Base-by-base conservation (phyloP, 768 basidiomycete genomes). In the Russula brevipes region DNA sequence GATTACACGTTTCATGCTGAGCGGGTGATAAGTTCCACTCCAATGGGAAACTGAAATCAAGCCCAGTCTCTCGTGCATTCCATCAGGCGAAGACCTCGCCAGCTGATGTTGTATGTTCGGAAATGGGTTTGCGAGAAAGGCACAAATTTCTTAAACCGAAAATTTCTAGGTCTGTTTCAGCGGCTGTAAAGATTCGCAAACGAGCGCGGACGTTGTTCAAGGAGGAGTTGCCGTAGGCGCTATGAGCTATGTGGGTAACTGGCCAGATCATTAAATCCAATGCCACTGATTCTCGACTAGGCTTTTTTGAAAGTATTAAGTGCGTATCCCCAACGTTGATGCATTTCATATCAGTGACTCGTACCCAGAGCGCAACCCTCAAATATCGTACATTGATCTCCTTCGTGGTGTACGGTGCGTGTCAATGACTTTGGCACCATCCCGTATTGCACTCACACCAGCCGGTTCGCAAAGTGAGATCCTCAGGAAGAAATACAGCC, bases 151-250 rank as follows among this genome's bases (percentile, higher is more conserved):
- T 62, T 12, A 67, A 68, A 60, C 39, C 12, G 62, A 62, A 17
- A 2, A 7, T 33, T 58, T 47, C 45, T 59, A 91, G 89, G 87
- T 91, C n/a, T 87, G 86, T n/a, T 91, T 85, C 82, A 88, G 87
- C 70, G 89, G 88, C 33, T 89, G 89, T 73, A 88, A 87, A 66
- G 89, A 91, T 71, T 79, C 83, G 16, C 88, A 91, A 72, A 91
- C 88, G n/a, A 90, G 88, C 68, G 89, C 89, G 17, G 89, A 91
- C 69, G 82, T 88, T 4, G 75, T 78, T 46, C 86, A 90, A 70
- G 76, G 79, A 11, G 88, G 87, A 4, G 73, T 79, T 36, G 87
- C 83, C 8, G 86, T 85, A 5, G 89, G 89, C 52, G 89, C 89
- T 7, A 91, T 91, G 89, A 89, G 85, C 73, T 85, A 79, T 71